Base-by-base conservation (phyloP, 1,284 basidiomycete genomes). In the Ceratobasidium sp. region DNA sequence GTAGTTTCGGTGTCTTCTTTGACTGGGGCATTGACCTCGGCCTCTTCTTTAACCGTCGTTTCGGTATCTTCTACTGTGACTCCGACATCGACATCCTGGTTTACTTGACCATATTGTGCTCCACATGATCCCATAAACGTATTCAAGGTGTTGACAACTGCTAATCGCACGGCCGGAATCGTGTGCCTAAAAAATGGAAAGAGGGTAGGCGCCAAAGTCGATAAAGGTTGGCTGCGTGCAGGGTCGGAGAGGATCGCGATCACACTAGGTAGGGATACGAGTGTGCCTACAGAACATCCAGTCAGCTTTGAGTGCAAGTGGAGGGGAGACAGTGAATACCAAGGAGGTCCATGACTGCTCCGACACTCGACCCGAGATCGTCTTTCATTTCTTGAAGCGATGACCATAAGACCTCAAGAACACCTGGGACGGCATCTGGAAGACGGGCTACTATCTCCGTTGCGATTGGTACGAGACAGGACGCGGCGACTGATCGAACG, bases 131-230 rank as follows among this genome's bases (percentile, higher is more conserved):
- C 65, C 5, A 98, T 89, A 78, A 99, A 96, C 3, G 92, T 91
- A 57, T 89, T 85, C 4, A 99, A 82, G 0, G 95, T 96, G 71
- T 94, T 90, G 68, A 96, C 92, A 5, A 99, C 96, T 4, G 97
- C 91, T 8, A 96, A 84, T 20, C 97, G 93, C 62, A 99, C 97
- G 72, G 90, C 91, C 0, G 92, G 81, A 75, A 99, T 99, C 0
- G 96, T 97, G 79, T 99, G 97, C 12, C 97, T 91, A 82, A 99
- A 96, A 83, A 97, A 99, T 1, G 96, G 93, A 79, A 94, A 99
- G 17, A 98, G 82, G 0, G 90, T 92, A 1, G 94, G 91, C 15
- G 97, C 92, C 55, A 98, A 86, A 0, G 84, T 84, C 13, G 88
- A 85, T 38, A 98, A 83, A 5, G 92, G 89, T 70, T 88, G 81